Base-by-base conservation (phyloP, 2,329 filamentous ascomycete species). In the Nakataea oryzae region DNA sequence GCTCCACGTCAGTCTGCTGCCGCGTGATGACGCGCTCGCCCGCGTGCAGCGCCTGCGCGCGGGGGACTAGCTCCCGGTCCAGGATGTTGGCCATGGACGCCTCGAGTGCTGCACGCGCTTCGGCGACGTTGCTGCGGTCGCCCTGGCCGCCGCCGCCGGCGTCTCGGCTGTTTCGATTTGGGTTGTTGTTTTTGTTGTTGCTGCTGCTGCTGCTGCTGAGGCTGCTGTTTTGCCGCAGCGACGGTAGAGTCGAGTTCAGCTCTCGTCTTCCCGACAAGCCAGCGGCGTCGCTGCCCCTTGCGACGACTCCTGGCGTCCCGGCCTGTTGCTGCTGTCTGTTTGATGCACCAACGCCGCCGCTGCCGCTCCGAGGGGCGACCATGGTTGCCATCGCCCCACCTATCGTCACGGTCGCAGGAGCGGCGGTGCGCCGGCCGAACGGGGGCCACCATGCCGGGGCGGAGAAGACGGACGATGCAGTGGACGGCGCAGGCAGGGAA, bases 31-130 rank as follows among this genome's bases (percentile, higher is more conserved):
- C 84, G 24, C 79, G 75, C 26, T 84, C 81, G 74, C 92, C 92
- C 62, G 78, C 74, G 76, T 93, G 89, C 60, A 95, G 79, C 66
- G 86, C 82, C 21, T 79, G 73, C 21, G 89, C 90, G 64, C 89
- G 87, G 63, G 82, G 81, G 66, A 85, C 82, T 59, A 93, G 82
- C 69, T 88, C 82, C 57, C 80, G 76, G 76, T 91, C 87, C 66
- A 92, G 79, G 67, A 86, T 83, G 71, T 88, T 87, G 69, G 87
- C 86, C 61, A 92, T 81, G 58, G 81, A 82, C 27, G 85, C 85
- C 41, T 86, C 77, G 61, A 88, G 77, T 11, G 83, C 84, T 32
- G 76, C 73, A 65, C 85, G 83, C 54, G 85, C 84, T 69, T 86
- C 80, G 59, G 78, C 73, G 26, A 86, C 54, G 47, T 32, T 58